Evolutionary conservation across 805 yeast species (phyloP).

Genomic region (Myxozyma neglecta): DNA sequence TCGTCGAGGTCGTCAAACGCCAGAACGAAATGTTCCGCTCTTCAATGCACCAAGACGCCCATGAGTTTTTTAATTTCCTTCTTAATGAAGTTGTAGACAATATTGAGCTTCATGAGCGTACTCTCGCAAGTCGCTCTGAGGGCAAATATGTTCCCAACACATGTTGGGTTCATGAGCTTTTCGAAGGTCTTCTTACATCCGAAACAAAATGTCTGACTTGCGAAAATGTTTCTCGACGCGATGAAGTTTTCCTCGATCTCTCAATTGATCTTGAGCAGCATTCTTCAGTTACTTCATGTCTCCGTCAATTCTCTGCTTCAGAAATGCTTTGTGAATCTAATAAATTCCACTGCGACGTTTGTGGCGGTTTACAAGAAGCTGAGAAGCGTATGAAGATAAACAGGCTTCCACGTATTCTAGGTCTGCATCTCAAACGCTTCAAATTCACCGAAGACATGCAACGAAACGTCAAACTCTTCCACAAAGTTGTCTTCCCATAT

Average conservation of each 20-base stretch:
- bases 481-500: conserved; percentile 78
- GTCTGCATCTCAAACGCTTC: conserved; percentile 87
- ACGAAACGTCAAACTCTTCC: conserved; percentile 80
- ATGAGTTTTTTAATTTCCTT: conserved; percentile 87
- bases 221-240: conserved; percentile 75
- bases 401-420: conserved; percentile 74
- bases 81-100: conserved; percentile 67
- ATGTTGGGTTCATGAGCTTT: conserved; percentile 63
- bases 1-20: conserved; percentile 73
- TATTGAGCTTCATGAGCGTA: conserved; percentile 41
- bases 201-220: conserved; percentile 90
- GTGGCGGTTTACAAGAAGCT: conserved; percentile 91
- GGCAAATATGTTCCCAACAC: conserved; percentile 23
- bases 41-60: conserved; percentile 98
- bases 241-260: conserved; percentile 83
- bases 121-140: conserved; percentile 11
- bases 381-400: conserved; percentile 83
- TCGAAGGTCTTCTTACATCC: conserved; percentile 82
- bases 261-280: conserved; percentile 80
- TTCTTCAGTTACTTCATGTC: conserved; percentile 69
- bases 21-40: conserved; percentile 85
- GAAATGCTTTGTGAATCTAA: conserved; percentile 85
- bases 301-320: conserved; percentile 78
- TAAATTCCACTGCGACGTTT: conserved; percentile 89
- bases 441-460: conserved; percentile 84